phyloP scores from a whole-genome alignment of 2,329 filamentous ascomycete species.

The Ilyonectria sp. region DNA sequence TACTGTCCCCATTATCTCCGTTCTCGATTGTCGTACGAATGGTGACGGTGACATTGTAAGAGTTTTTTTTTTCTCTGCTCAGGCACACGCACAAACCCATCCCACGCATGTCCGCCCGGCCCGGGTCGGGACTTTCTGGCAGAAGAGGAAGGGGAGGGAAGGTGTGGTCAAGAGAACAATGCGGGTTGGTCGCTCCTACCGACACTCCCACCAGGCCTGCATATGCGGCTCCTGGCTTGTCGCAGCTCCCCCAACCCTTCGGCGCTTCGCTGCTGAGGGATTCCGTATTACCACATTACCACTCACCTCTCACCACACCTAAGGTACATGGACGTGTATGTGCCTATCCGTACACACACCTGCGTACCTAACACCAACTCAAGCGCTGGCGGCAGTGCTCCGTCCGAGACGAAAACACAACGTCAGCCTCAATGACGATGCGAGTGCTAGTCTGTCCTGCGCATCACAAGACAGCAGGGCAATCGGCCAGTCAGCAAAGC shows the following conservation, averaged over 20 bases:
- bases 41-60: not conserved
- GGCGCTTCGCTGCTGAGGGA: not conserved
- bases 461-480: conserved; percentile 9
- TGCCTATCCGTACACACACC: conserved; percentile 4
- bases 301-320: not conserved
- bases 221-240: conserved; percentile 35
- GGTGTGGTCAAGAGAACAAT: conserved; percentile 35
- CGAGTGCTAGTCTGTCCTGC: not conserved
- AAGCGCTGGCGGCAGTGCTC: not conserved
- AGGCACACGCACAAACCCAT: conserved; percentile 11
- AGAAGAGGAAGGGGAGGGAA: conserved; percentile 17
- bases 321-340: not conserved
- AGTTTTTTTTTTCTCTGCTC: not conserved
- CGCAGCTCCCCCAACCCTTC: conserved; percentile 34
- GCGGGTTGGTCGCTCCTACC: conserved; percentile 34
- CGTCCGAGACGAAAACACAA: conserved; percentile 8
- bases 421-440: conserved; percentile 21
- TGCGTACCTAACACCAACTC: conserved; percentile 2
- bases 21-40: not conserved
- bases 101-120: conserved; percentile 32
- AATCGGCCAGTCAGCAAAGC: conserved; percentile 8
- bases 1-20: not conserved
- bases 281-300: not conserved
- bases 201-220: conserved; percentile 18
- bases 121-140: conserved; percentile 30